Evolutionary conservation across 108 stramenopile species (phyloP).

Genomic region (Fragilariopsis cylindrus): DNA sequence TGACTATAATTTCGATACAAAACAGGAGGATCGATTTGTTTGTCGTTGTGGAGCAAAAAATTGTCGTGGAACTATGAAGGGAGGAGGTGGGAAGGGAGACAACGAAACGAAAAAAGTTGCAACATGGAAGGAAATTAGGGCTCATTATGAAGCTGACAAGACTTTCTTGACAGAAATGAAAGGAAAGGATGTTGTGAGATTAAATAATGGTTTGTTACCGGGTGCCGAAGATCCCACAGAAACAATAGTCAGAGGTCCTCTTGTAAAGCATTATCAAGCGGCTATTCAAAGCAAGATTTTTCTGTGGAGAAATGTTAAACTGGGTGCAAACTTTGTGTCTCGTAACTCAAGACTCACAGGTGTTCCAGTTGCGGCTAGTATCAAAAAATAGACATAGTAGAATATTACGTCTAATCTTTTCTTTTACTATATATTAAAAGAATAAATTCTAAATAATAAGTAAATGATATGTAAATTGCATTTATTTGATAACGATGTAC

Average conservation of each 20-base stretch:
- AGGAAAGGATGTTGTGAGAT: constrained; percentile 29
- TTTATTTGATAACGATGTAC: background rate
- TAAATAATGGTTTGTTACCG: constrained; percentile 54
- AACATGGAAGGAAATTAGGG: constrained; percentile 57
- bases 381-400: background rate
- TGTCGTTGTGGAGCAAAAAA: constrained; percentile 78
- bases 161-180: constrained; percentile 53
- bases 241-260: constrained; percentile 52
- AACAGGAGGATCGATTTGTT: constrained; percentile 52
- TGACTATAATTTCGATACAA: constrained; percentile 92
- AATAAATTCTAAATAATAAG: too few relatives aligned
- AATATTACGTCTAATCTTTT: too few relatives aligned
- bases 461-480: background rate
- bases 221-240: constrained; percentile 43
- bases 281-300: constrained; percentile 40
- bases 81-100: constrained; percentile 41
- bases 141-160: constrained; percentile 50
- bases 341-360: constrained; percentile 32
- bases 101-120: constrained; percentile 28
- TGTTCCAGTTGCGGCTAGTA: background rate
- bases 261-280: constrained; percentile 32
- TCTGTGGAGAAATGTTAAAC: constrained; percentile 68
- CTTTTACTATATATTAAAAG: too few relatives aligned
- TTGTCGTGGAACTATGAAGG: constrained; percentile 84
- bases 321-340: constrained; percentile 56